Base-by-base conservation (phyloP, 495 filamentous ascomycete species). In the Penicillium angulare region DNA sequence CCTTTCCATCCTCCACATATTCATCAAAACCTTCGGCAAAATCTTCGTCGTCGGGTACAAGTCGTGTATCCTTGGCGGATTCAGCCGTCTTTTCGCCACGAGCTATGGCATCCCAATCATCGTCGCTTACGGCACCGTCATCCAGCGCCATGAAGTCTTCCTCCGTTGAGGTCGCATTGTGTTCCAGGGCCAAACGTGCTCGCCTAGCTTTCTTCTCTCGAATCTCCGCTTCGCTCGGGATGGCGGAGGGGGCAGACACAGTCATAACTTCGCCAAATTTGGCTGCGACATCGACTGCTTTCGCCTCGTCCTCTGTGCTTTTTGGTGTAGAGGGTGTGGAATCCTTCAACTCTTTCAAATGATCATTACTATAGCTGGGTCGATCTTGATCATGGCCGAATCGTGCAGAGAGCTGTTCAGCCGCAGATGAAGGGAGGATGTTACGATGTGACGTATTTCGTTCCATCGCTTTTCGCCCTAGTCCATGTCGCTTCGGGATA, bases 21-120 rank as follows among this genome's bases (percentile, higher is more conserved):
- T 96, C 90, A 45, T 95, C 92, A 63, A 95, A 96, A 3, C 91
- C 91, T 71, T 98, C 93, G 24, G 85, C 86, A n/a, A 97, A 81
- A 61, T 96, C 89, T 61, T 97, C 93, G 60, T 97, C 92, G 44
- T 96, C 91, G 21, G 79, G 77, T 3, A 89, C 78, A 7, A 97
- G 79, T n/a, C 93, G 78, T 7, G 86, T 87, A 45, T 91, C 84
- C 32, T 46, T 49, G 3, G 71, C 61, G 17, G 50, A 32, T 21
- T 53, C 41, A 7, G 15, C 8, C 6, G 7, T 3, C 78, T 83
- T 60, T 64, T 73, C 64, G 53, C 69, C 52, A 38, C 49, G 47
- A 1, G 74, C 43, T 69, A 77, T 54, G 49, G 65, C 50, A 21
- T 73, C 72, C 63, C 69, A 73, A 23, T 79, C 71, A 29, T 66